Evolutionary conservation across 805 yeast species (phyloP).

Genomic region (Candida ponderosae): DNA sequence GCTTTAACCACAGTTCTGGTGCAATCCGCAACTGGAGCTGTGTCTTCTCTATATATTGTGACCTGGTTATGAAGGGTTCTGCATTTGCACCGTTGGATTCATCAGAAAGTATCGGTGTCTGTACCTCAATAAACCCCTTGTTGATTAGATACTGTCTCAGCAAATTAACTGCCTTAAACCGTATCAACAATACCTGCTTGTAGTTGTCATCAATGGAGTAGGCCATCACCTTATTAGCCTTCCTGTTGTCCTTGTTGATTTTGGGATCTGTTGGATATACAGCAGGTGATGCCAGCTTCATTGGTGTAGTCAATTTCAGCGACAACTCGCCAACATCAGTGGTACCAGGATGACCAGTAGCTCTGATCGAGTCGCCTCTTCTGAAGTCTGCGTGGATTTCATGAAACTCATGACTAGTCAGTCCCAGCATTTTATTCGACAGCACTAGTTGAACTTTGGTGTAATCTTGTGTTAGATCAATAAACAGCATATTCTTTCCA

Average conservation of each 20-base stretch:
- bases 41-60: constrained; percentile 20
- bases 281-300: constrained; percentile 57
- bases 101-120: constrained; percentile 73
- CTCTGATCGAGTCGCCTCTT: constrained; percentile 66
- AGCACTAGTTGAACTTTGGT: constrained; percentile 54
- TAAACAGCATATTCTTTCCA: constrained; percentile 61
- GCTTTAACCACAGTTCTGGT: constrained; percentile 91
- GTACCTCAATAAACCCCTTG: constrained; percentile 67
- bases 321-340: constrained; percentile 79
- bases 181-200: constrained; percentile 36
- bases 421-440: constrained; percentile 38
- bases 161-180: constrained; percentile 45
- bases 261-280: constrained; percentile 64
- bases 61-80: constrained; percentile 63
- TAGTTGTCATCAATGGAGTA: constrained; percentile 54
- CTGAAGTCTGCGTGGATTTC: constrained; percentile 32
- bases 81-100: constrained; percentile 91
- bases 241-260: constrained; percentile 45
- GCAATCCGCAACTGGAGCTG: constrained; percentile 73
- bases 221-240: constrained; percentile 65
- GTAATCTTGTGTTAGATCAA: constrained; percentile 62
- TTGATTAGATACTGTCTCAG: constrained; percentile 51
- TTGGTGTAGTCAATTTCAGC: constrained; percentile 43
- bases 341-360: constrained; percentile 63
- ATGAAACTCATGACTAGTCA: constrained; percentile 35